Base-by-base conservation (phyloP, 176 grass and related monocot genomes). In the Melocanna baccifera region DNA sequence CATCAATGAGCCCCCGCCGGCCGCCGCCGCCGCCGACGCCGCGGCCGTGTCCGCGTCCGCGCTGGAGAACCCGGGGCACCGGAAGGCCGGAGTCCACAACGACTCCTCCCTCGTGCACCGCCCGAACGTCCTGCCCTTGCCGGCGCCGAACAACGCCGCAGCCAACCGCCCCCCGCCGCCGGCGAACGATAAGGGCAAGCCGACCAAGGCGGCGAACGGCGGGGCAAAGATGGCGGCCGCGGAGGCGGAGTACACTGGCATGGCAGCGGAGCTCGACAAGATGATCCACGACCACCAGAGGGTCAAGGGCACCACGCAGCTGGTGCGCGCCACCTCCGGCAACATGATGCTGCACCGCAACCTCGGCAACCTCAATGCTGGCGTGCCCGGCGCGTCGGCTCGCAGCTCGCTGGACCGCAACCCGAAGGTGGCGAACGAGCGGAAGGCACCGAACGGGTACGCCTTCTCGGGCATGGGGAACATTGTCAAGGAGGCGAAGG, bases 321-420 rank as follows among this genome's bases (percentile, higher is more conserved):
- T 94, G 53, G 71, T 98, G 63, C 95, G 92, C 37, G 92, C 89
- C 43, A 92, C 95, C 1, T 98, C 95, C 2, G 92, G 88, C 41
- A 94, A 95, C 88, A 88, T 93, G 89, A 98, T 98, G 95, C 86
- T 98, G 53, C 88, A 91, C 43, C 87, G 95, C 46, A 94, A 94
- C 85, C 82, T 98, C 32, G 95, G 95, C 43, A 98, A 98, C 86
- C 84, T 98, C 29, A 89, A 91, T 22, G 65, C 71, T 8, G 70
- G 70, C 25, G 67, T 1, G 16, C 34, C 56, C 73, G 51, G 72
- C 81, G 64, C 77, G 40, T 18, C 62, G 63, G 75, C 25, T 30
- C 79, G 84, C 6, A 82, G 15, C 77, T 86, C 85, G 34, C 9
- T 78, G 40, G 89, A 94, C 5, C 81, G 79, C 81, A 64, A 2